Evolutionary conservation across 2,329 filamentous ascomycete genomes (phyloP).

Genomic region (Beauveria brongniartii): DNA sequence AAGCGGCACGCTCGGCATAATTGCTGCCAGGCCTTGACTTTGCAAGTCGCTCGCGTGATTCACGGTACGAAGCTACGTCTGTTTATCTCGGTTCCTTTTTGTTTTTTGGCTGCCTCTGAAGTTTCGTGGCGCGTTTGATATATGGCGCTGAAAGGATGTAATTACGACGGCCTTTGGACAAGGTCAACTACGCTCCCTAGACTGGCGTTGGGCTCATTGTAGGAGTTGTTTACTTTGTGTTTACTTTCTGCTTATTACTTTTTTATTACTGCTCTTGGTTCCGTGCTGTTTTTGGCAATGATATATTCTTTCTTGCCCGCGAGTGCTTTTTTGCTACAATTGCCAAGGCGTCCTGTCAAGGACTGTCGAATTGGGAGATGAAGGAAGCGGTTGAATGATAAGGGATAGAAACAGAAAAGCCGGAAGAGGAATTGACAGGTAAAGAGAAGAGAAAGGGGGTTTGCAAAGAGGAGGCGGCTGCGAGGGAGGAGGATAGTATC

Average conservation of each 20-base stretch:
- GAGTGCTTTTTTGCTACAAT: neutral
- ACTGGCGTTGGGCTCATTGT: slow-evolving; percentile 11
- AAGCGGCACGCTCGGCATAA: neutral
- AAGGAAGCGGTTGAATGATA: neutral
- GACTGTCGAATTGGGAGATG: neutral
- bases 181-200: slow-evolving; percentile 12
- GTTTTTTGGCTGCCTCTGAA: neutral
- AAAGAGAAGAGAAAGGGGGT: neutral
- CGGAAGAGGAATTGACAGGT: neutral
- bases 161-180: slow-evolving; percentile 26
- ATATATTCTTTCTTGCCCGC: neutral
- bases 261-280: slow-evolving; percentile 8
- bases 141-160: slow-evolving; percentile 28
- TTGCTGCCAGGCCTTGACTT: neutral
- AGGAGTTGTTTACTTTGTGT: slow-evolving; percentile 1
- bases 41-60: neutral
- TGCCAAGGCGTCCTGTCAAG: neutral
- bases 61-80: slow-evolving; percentile 11
- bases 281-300: neutral
- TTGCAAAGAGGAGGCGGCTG: neutral
- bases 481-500: neutral
- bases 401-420: neutral
- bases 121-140: slow-evolving; percentile 17
- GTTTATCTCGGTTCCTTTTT: neutral
- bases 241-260: neutral